Evolutionary conservation across 1,139 yeast genomes (phyloP).

Genomic region (Debaryomyces coudertii): DNA sequence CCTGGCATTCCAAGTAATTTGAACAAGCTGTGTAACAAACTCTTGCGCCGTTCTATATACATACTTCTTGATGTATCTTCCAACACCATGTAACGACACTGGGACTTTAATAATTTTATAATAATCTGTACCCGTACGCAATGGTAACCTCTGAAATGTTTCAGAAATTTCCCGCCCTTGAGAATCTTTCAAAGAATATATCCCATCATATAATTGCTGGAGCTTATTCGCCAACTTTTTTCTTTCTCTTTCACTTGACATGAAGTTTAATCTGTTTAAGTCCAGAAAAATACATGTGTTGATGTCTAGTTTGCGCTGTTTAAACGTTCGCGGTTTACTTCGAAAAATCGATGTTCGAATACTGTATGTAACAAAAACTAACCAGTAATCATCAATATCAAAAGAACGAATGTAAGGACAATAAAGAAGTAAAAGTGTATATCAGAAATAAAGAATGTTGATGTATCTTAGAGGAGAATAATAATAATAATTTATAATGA

Average conservation of each 20-base stretch:
- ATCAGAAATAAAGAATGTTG: too few species aligned
- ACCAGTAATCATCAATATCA: not conserved
- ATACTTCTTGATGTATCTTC: conserved; percentile 46
- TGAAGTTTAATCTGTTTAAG: conserved; percentile 6
- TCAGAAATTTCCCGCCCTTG: conserved; percentile 46
- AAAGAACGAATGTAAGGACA: not conserved
- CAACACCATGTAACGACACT: conserved; percentile 46
- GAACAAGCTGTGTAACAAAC: conserved; percentile 76
- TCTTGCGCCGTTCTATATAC: conserved; percentile 64
- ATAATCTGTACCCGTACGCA: conserved; percentile 51
- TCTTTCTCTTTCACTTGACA: conserved; percentile 40
- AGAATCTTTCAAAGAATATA: conserved; percentile 49
- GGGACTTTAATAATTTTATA: conserved; percentile 48
- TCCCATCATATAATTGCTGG: conserved; percentile 41
- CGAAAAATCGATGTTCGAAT: not conserved
- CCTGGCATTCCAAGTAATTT: conserved; percentile 88
- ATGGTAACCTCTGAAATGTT: conserved; percentile 57
- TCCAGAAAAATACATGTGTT: not conserved
- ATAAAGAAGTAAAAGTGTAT: not conserved
- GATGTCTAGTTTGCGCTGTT: conserved; percentile 3
- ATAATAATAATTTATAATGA: too few species aligned
- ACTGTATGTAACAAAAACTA: not conserved
- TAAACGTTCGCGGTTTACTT: not conserved
- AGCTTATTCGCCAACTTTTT: conserved; percentile 47
- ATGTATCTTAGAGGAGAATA: not conserved